Conservation (phyloP, 805 yeast genomes). For the Sporopachydermia lactativora region DNA sequence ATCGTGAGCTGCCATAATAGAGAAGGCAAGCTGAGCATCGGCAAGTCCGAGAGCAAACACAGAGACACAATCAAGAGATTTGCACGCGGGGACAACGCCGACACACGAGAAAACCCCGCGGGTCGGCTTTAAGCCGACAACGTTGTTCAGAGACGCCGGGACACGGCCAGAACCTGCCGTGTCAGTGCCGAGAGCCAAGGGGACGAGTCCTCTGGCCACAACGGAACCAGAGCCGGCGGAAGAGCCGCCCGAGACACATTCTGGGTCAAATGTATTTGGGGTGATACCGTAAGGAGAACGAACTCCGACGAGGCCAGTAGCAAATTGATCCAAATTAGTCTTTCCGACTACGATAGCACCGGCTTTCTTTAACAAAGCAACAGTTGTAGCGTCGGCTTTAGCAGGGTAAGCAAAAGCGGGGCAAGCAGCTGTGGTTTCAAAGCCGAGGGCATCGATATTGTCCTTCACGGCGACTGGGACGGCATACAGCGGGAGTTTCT, state of each 20-base stretch:
- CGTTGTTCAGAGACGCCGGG: conserved; percentile 88
- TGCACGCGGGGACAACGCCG: conserved; percentile 98
- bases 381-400: conserved; percentile 59
- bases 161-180: conserved; percentile 98
- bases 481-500: conserved; percentile 55
- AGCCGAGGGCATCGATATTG: conserved; percentile 76
- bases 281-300: conserved; percentile 92
- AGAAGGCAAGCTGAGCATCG: conserved; percentile 74
- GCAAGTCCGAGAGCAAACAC: conserved; percentile 61
- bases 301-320: conserved; percentile 92
- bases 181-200: conserved; percentile 85
- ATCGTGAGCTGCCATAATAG: conserved; percentile 61
- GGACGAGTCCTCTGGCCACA: conserved; percentile 82
- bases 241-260: conserved; percentile 89
- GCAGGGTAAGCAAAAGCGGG: conserved; percentile 70
- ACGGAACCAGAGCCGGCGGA: conserved; percentile 92
- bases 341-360: conserved; percentile 93
- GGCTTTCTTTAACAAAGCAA: conserved; percentile 55
- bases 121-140: conserved; percentile 88
- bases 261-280: conserved; percentile 57
- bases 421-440: conserved; percentile 90
- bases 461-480: conserved; percentile 94
- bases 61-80: conserved; percentile 85
- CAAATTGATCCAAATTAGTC: conserved; percentile 93
- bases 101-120: conserved; percentile 72